Conservation (phyloP, 805 yeast genomes). For the Kockiozyma suomiensis region DNA sequence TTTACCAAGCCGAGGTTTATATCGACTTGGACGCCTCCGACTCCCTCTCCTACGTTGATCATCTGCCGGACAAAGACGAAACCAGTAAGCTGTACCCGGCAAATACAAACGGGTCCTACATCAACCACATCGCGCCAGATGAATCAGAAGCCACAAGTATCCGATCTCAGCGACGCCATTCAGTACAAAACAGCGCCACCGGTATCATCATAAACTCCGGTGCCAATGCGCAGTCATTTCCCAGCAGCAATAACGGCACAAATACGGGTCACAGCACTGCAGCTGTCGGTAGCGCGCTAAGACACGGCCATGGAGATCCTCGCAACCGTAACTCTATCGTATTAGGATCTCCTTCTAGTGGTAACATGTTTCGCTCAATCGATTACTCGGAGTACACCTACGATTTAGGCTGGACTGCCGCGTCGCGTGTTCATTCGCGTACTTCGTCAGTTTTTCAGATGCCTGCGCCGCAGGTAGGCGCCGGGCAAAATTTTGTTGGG, state of each 20-base stretch:
- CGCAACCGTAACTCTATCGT: slow-evolving; percentile 14
- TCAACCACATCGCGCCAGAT: slow-evolving; percentile 1
- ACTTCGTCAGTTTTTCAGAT: slow-evolving; percentile 17
- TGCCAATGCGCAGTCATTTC: not conserved
- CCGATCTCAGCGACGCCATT: not conserved
- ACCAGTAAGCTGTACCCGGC: slow-evolving; percentile 14
- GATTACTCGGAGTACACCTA: slow-evolving; percentile 34
- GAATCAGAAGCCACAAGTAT: not conserved
- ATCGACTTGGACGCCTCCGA: slow-evolving; percentile 19
- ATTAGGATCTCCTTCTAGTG: slow-evolving; percentile 10
- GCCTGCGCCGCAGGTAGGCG: slow-evolving; percentile 3
- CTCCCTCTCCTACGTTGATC: slow-evolving; percentile 7
- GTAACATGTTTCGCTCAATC: slow-evolving; percentile 9
- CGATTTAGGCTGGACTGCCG: slow-evolving; percentile 34
- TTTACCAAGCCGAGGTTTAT: slow-evolving; percentile 32
- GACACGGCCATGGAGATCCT: slow-evolving; percentile 2
- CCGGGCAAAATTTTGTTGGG: slow-evolving; percentile 3
- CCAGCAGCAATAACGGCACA: not conserved
- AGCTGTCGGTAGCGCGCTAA: not conserved
- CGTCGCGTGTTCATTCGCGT: slow-evolving; percentile 33
- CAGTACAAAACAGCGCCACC: not conserved
- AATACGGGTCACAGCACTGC: not conserved
- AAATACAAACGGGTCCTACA: slow-evolving; percentile 13
- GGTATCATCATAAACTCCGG: not conserved
- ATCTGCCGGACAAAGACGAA: slow-evolving; percentile 25